A percentile compares a stretch with the other conserved stretches of the same genome.
Conservation (phyloP, 1,284 basidiomycete genomes). For the Tetrapyrgos nigripes region DNA sequence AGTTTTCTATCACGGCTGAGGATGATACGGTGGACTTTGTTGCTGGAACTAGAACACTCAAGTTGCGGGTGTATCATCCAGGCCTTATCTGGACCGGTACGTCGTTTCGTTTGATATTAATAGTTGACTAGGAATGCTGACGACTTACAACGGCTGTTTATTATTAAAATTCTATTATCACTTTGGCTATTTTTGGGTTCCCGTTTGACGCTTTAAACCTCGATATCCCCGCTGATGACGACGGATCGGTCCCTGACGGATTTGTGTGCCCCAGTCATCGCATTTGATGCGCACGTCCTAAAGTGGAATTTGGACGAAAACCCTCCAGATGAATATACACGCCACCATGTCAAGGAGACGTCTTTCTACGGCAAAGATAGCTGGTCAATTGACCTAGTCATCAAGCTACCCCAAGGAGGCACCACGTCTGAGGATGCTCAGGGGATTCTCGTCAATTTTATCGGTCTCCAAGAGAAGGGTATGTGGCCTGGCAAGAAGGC, state of each 20-base stretch:
- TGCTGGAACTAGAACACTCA: slow-evolving; percentile 75
- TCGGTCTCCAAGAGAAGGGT: slow-evolving; percentile 75
- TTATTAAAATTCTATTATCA: background rate
- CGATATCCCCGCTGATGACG: too few relatives aligned
- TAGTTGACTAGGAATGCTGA: background rate
- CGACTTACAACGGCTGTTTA: background rate
- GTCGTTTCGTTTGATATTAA: slow-evolving; percentile 28
- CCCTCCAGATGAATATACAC: slow-evolving; percentile 74
- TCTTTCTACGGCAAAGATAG: slow-evolving; percentile 80
- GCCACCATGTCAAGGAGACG: slow-evolving; percentile 93
- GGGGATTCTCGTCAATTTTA: slow-evolving; percentile 62
- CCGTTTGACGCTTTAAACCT: slow-evolving; percentile 6
- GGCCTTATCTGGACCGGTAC: slow-evolving; percentile 88
- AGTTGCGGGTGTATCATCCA: slow-evolving; percentile 80
- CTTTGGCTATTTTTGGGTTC: too few relatives aligned
- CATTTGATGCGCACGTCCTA: slow-evolving; percentile 92
- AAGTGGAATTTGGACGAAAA: slow-evolving; percentile 84
- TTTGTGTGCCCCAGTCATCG: too few relatives aligned
- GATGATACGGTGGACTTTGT: slow-evolving; percentile 63
- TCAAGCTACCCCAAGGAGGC: slow-evolving; percentile 49
- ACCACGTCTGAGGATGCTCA: slow-evolving; percentile 19
- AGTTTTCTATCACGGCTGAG: slow-evolving; percentile 68
- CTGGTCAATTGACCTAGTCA: slow-evolving; percentile 76
- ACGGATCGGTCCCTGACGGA: too few relatives aligned
- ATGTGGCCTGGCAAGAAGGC: slow-evolving; percentile 82